Conservation (phyloP, 257 asterid species). For the Hygrophila difformis region DNA sequence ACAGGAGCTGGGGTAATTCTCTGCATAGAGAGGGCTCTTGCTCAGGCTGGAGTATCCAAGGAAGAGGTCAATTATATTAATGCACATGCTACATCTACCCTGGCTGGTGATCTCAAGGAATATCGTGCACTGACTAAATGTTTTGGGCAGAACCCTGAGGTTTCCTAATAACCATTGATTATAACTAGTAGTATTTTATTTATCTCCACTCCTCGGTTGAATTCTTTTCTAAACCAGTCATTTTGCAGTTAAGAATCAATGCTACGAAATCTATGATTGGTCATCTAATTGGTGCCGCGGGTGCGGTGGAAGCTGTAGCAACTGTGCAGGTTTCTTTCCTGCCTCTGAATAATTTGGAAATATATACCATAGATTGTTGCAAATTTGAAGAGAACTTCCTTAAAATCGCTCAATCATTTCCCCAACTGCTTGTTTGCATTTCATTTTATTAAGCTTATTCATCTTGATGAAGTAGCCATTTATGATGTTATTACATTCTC, state of each 20-base stretch:
- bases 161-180: conserved; percentile 20
- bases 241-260: conserved; percentile 76
- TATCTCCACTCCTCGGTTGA: conserved; percentile 1
- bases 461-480: conserved; percentile 8
- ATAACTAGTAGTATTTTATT: conserved; percentile 5
- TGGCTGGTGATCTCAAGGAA: conserved; percentile 91
- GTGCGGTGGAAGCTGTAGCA: conserved; percentile 96
- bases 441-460: background rate
- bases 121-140: conserved; percentile 75
- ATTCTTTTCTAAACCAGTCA: conserved; percentile 9
- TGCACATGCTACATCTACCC: conserved; percentile 99
- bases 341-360: no score
- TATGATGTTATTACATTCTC: conserved; percentile 2
- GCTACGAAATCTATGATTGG: conserved; percentile 98
- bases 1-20: conserved; percentile 88
- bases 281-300: conserved; percentile 97
- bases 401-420: no score
- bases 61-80: conserved; percentile 90
- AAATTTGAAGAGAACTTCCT: no score
- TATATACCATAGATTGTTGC: no score
- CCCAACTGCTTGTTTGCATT: no score
- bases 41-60: conserved; percentile 82
- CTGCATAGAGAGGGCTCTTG: conserved; percentile 90
- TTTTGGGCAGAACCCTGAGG: conserved; percentile 93
- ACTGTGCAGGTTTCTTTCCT: conserved; percentile 64